Percentiles rank a stretch among this genome's conserved stretches.
Conservation (phyloP, 73 alveolate genomes). For the Tetrahymena borealis region DNA sequence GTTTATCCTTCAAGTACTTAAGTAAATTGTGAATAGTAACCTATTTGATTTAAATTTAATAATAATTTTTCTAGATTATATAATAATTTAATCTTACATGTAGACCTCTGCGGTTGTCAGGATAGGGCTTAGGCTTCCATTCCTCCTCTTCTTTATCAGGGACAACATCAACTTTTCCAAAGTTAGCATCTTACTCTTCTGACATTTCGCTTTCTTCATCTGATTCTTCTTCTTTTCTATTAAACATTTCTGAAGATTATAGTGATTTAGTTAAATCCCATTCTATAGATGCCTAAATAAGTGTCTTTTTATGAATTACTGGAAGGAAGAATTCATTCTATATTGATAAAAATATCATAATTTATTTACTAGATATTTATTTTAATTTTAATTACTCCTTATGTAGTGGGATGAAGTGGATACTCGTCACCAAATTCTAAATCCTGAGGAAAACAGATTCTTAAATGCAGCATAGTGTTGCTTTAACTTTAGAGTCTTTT, state of each 20-base stretch:
- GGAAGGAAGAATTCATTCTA: slow-evolving; percentile 29
- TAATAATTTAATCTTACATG: background rate
- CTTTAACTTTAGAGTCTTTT: slow-evolving; percentile 27
- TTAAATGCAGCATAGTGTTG: slow-evolving; percentile 26
- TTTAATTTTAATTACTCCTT: background rate
- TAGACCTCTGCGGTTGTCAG: background rate
- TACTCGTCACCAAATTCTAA: slow-evolving; percentile 18
- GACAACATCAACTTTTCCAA: slow-evolving; percentile 3
- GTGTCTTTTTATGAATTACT: slow-evolving; percentile 33
- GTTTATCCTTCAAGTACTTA: slow-evolving; percentile 15
- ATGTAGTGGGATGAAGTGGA: slow-evolving; percentile 15
- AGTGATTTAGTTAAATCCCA: background rate
- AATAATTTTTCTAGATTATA: background rate
- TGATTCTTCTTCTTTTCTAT: slow-evolving; percentile 19
- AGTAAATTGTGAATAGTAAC: slow-evolving; percentile 22
- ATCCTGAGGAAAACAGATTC: slow-evolving; percentile 33
- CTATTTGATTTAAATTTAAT: background rate
- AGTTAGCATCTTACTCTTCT: slow-evolving; percentile 32
- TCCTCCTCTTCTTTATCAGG: slow-evolving; percentile 7
- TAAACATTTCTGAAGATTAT: slow-evolving; percentile 18
- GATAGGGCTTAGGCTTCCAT: background rate
- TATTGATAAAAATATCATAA: background rate
- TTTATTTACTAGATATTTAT: no score
- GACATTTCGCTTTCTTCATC: slow-evolving; percentile 20
- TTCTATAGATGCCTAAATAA: background rate